Percentiles rank a stretch among this genome's conserved stretches.
Conservation (phyloP, 2,329 filamentous ascomycete genomes). For the Colletotrichum sp. region DNA sequence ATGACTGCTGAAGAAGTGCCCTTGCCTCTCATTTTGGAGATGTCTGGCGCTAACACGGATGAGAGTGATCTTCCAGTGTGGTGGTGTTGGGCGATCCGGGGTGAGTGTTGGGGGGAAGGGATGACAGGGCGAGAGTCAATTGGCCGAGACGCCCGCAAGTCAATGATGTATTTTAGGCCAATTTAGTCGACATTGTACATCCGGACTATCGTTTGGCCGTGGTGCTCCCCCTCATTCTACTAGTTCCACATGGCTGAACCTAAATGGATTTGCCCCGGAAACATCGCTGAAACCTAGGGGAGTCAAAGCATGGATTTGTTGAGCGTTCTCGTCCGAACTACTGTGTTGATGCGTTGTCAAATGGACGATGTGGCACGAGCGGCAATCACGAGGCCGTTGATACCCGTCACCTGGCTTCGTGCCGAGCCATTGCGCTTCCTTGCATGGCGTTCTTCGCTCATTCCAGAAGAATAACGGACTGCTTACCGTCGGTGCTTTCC, state of each 20-base stretch:
- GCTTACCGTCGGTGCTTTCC: background rate
- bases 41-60: background rate
- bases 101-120: background rate
- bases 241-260: background rate
- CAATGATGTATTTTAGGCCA: slow-evolving; percentile 3
- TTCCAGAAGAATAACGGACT: background rate
- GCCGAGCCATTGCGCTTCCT: background rate
- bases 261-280: background rate
- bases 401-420: background rate
- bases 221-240: background rate
- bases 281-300: slow-evolving; percentile 4
- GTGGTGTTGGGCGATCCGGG: background rate
- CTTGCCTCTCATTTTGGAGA: slow-evolving; percentile 16
- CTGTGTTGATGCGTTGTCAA: background rate
- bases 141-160: background rate
- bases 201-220: slow-evolving; percentile 20
- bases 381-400: background rate
- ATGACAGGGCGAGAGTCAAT: slow-evolving; percentile 3
- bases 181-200: background rate
- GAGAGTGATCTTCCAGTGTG: background rate
- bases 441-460: background rate
- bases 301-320: background rate
- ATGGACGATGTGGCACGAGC: background rate
- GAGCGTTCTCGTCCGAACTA: background rate
- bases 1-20: background rate